A percentile compares a stretch with the other conserved stretches of the same genome.
Evolutionary conservation across 177 flowering plant genomes (phyloP).

Genomic region (Tripterygium wilfordii): DNA sequence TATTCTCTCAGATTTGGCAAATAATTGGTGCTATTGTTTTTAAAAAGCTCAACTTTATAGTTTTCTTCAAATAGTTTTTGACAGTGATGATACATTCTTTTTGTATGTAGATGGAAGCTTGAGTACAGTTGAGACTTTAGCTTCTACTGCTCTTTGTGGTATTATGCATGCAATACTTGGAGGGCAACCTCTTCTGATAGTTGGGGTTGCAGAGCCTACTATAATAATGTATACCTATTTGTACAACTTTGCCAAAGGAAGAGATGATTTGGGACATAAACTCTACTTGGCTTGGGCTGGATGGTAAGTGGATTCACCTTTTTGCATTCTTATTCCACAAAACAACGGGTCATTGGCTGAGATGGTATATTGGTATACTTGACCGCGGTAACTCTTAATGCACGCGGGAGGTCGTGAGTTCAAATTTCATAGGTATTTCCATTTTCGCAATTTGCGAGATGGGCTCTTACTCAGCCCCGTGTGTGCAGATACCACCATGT

Average conservation of each 20-base stretch:
- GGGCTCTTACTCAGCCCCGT: too few species aligned
- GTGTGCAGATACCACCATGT: too few species aligned
- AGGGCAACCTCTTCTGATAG: constrained; percentile 74
- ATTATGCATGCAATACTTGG: constrained; percentile 74
- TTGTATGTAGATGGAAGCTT: constrained; percentile 55
- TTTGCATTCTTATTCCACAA: not conserved
- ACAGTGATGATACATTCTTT: not conserved
- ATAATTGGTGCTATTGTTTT: not conserved
- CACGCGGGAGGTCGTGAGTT: too few species aligned
- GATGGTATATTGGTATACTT: too few species aligned
- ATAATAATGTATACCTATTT: constrained; percentile 76
- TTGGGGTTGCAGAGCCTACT: constrained; percentile 93
- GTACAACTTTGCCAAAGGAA: constrained; percentile 54
- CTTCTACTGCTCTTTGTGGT: constrained; percentile 85
- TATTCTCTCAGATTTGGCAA: not conserved
- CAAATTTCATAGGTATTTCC: too few species aligned
- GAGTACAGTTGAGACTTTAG: constrained; percentile 71
- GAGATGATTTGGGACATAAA: constrained; percentile 44
- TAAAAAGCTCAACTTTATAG: not conserved
- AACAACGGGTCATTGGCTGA: too few species aligned
- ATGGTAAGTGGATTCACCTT: constrained; percentile 37
- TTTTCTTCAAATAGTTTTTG: not conserved
- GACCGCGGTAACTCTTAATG: too few species aligned
- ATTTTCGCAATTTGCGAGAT: too few species aligned
- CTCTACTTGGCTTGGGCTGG: constrained; percentile 86